Percentiles rank a stretch among this genome's conserved stretches.
phyloP scores from a whole-genome alignment of 129 eudicot species.

The Lonicera japonica region DNA sequence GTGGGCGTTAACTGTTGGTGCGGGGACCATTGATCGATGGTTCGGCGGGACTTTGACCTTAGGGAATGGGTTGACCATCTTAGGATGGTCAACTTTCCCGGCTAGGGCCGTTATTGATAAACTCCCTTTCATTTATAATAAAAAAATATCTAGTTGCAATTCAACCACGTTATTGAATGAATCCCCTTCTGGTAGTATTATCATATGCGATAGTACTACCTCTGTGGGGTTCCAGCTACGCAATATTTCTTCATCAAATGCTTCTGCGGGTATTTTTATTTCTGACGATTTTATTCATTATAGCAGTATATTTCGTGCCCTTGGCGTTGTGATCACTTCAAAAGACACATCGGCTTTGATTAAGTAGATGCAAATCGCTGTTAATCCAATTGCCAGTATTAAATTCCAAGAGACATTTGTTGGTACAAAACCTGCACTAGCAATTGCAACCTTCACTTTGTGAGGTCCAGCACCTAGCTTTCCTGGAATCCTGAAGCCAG shows the following conservation, averaged over 20 bases:
- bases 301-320: slow-evolving; percentile 5
- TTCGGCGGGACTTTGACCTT: slow-evolving; percentile 24
- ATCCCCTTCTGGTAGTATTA: slow-evolving; percentile 2
- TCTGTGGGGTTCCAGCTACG: not conserved
- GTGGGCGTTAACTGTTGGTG: slow-evolving; percentile 29
- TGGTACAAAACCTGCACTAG: slow-evolving; percentile 31
- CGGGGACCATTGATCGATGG: slow-evolving; percentile 35
- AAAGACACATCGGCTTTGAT: slow-evolving; percentile 20
- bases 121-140: slow-evolving; percentile 23
- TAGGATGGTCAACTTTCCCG: slow-evolving; percentile 36
- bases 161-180: slow-evolving; percentile 8
- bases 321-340: slow-evolving; percentile 26
- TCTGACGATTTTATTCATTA: slow-evolving; percentile 1
- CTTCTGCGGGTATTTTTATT: slow-evolving; percentile 19
- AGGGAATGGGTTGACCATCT: slow-evolving; percentile 17
- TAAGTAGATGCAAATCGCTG: slow-evolving; percentile 12
- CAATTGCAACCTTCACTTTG: slow-evolving; percentile 30
- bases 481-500: slow-evolving; percentile 39
- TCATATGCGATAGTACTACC: slow-evolving; percentile 21
- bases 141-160: slow-evolving; percentile 20
- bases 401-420: slow-evolving; percentile 36
- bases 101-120: slow-evolving; percentile 12
- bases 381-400: slow-evolving; percentile 19
- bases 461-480: slow-evolving; percentile 40
- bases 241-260: slow-evolving; percentile 1